phyloP scores from a whole-genome alignment of 768 basidiomycete genomes.

The Lactifluus piperatus region DNA sequence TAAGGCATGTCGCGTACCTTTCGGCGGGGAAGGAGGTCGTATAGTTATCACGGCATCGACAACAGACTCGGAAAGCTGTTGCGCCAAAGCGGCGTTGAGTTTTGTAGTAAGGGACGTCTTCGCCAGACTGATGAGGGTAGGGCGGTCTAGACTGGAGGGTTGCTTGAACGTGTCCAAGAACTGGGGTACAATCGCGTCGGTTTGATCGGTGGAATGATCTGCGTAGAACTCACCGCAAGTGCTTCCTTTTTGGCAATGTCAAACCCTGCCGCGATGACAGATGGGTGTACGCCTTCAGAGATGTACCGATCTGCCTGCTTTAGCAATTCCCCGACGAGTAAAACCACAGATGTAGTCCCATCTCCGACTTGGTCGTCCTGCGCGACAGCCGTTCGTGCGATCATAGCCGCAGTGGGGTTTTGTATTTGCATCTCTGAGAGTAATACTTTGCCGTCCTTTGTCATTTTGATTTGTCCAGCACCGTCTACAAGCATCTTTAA shows the following conservation, averaged over 20 bases:
- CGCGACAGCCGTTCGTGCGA: constrained; percentile 95
- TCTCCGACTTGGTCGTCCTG: constrained; percentile 99
- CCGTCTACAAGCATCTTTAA: constrained; percentile 99
- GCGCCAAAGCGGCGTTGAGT: constrained; percentile 71
- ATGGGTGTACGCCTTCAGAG: constrained; percentile 96
- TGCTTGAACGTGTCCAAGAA: constrained; percentile 91
- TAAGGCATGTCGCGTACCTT: constrained; percentile 35
- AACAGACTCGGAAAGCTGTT: constrained; percentile 82
- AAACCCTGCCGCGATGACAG: constrained; percentile 90
- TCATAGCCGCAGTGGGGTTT: constrained; percentile 99
- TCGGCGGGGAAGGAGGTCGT: constrained; percentile 53
- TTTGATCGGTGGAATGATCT: constrained; percentile 18
- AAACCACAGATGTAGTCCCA: constrained; percentile 94
- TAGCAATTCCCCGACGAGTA: constrained; percentile 90
- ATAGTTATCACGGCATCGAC: constrained; percentile 94
- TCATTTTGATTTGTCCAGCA: constrained; percentile 98
- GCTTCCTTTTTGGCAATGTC: constrained; percentile 98
- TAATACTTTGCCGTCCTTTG: constrained; percentile 97
- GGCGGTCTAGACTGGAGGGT: constrained; percentile 67
- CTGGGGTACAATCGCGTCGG: constrained; percentile 33
- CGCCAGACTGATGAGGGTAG: constrained; percentile 88
- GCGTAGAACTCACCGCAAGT: constrained; percentile 50
- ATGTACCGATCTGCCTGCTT: constrained; percentile 98
- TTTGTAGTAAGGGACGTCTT: constrained; percentile 96
- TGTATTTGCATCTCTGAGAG: constrained; percentile 99